Evolutionary conservation across 1,139 yeast species (phyloP).

Genomic region (Suhomyces chickasaworum): DNA sequence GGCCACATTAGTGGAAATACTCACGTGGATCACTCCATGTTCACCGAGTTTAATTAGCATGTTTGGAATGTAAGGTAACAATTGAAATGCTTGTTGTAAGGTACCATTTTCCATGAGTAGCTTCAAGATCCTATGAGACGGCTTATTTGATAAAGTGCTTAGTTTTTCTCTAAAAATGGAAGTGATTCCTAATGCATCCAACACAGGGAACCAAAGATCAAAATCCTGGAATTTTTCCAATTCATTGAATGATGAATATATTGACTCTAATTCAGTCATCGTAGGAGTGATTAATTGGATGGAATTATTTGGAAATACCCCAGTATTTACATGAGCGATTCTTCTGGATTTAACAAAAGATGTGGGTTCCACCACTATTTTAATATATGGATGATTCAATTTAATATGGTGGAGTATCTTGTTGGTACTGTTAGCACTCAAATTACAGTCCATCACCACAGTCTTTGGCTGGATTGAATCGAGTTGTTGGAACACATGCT

Average conservation of each 20-base stretch:
- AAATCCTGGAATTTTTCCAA: conserved; percentile 58
- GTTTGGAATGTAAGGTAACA: conserved; percentile 73
- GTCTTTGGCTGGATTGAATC: conserved; percentile 37
- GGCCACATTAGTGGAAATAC: conserved; percentile 29
- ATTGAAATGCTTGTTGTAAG: conserved; percentile 67
- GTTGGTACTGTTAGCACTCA: conserved; percentile 46
- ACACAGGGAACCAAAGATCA: conserved; percentile 72
- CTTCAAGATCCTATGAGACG: conserved; percentile 20
- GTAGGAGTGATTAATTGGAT: conserved; percentile 68
- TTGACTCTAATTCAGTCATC: conserved; percentile 54
- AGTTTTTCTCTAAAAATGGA: conserved; percentile 46
- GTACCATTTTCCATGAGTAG: conserved; percentile 49
- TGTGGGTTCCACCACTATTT: conserved; percentile 73
- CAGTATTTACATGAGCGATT: conserved; percentile 28
- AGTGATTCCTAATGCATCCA: conserved; percentile 62
- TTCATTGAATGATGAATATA: conserved; percentile 51
- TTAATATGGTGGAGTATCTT: conserved; percentile 34
- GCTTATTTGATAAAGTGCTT: conserved; percentile 25
- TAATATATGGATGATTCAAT: conserved; percentile 20
- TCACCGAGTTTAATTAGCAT: conserved; percentile 68
- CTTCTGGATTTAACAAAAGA: conserved; percentile 60
- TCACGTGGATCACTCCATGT: conserved; percentile 59
- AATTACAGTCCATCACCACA: conserved; percentile 70
- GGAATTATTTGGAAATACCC: conserved; percentile 35
- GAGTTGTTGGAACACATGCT: conserved; percentile 42